A percentile compares a stretch with the other conserved stretches of the same genome.
Conservation (phyloP, 2,329 filamentous ascomycete genomes). For the Thermomyces lanuginosus region DNA sequence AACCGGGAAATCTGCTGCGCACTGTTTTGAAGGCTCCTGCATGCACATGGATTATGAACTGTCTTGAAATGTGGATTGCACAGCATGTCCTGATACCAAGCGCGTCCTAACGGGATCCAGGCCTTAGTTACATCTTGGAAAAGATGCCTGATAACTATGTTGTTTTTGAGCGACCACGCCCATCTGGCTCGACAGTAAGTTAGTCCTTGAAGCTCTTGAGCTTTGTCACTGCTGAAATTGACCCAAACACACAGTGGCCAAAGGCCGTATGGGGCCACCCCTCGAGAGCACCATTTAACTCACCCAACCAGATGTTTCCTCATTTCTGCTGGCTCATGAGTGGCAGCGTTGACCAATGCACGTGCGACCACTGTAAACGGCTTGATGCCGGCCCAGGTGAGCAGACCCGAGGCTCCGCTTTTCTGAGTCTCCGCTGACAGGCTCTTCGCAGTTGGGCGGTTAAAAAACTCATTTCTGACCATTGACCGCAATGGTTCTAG, state of each 20-base stretch:
- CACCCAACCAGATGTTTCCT: conserved; percentile 37
- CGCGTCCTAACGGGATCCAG: conserved; percentile 12
- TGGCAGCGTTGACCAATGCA: conserved; percentile 28
- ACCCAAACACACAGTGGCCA: conserved; percentile 28
- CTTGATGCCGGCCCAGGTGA: not conserved
- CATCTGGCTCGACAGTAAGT: conserved; percentile 16
- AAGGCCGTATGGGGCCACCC: conserved; percentile 44
- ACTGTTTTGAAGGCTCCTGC: too few relatives aligned
- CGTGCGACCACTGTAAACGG: conserved; percentile 33
- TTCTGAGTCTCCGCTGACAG: not conserved
- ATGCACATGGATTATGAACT: too few relatives aligned
- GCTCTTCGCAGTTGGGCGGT: too few relatives aligned
- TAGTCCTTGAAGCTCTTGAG: too few relatives aligned
- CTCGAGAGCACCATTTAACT: conserved; percentile 34
- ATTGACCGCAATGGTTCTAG: too few relatives aligned
- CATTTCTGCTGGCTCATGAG: conserved; percentile 44
- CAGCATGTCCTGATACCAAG: too few relatives aligned
- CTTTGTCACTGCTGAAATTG: too few relatives aligned
- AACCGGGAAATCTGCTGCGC: too few relatives aligned
- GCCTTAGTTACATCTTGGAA: conserved; percentile 35
- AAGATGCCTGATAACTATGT: conserved; percentile 39
- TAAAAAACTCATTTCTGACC: too few relatives aligned
- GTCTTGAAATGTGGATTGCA: too few relatives aligned
- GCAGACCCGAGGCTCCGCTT: conserved; percentile 1
- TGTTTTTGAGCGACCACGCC: conserved; percentile 34